Evolutionary conservation across 1,284 basidiomycete genomes (phyloP).

Genomic region (Apiotrichum sp.): DNA sequence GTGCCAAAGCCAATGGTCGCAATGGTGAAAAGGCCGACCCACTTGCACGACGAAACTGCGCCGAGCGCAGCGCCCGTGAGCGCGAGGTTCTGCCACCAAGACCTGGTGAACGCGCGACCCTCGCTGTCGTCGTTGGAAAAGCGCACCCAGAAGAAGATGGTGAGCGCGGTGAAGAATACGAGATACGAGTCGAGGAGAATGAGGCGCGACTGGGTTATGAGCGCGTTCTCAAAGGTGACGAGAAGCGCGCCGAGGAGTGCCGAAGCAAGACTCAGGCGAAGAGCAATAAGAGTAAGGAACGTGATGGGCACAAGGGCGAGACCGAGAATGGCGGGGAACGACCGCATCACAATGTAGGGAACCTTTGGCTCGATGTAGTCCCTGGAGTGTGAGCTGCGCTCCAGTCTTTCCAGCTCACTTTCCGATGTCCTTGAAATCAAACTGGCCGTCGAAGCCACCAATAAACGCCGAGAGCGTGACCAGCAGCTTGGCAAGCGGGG

Average conservation of each 20-base stretch:
- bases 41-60: constrained; percentile 89
- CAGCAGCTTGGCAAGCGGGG: constrained; percentile 90
- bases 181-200: constrained; percentile 97
- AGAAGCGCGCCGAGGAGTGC: constrained; percentile 84
- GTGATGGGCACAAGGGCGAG: constrained; percentile 82
- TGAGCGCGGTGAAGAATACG: constrained; percentile 93
- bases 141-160: constrained; percentile 76
- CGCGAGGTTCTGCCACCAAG: constrained; percentile 92
- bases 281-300: constrained; percentile 86
- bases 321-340: constrained; percentile 84
- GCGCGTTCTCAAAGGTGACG: constrained; percentile 92
- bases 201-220: constrained; percentile 90
- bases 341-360: constrained; percentile 94
- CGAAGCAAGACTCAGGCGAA: constrained; percentile 83
- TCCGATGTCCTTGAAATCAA: constrained; percentile 96
- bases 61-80: constrained; percentile 84
- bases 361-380: constrained; percentile 65
- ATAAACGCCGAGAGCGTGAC: constrained; percentile 85
- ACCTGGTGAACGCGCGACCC: constrained; percentile 64
- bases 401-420: constrained; percentile 56
- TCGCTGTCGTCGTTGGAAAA: constrained; percentile 80
- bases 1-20: constrained; percentile 86
- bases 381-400: constrained; percentile 47
- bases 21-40: constrained; percentile 99
- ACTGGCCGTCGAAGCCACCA: constrained; percentile 85